Base-by-base conservation (phyloP, 306 rosid species). In the Comarum palustre region DNA sequence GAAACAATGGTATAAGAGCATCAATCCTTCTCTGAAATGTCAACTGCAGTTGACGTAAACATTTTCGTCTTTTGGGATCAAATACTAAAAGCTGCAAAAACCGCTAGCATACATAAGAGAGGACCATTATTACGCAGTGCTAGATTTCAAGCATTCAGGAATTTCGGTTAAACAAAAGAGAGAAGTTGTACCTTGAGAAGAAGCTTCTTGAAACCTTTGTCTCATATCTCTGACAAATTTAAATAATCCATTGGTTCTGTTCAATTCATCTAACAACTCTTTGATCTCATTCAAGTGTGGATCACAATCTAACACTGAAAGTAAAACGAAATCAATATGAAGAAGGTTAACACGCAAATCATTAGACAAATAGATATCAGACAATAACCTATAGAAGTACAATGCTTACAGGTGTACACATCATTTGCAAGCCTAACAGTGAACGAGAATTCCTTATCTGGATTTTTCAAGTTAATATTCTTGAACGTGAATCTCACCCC, bases 401-500 rank as follows among this genome's bases (percentile, higher is more conserved):
- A 52, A 71, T 27, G 66, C 96, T 91, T 89, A 94, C 99, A 83
- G 0, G 78, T 46, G 83, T 91, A 94, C 9, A 85, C 76, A 74
- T 88, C 82, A 60, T 84, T 81, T 54, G 87, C 91, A 78, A 81
- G 87, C 70, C 78, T 91, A 74, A 94, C 64, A 66, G 90, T 88
- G 80, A 94, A 86, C 60, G 79, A 77, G 78, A 68, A 94, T 75
- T 89, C 92, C 80, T 88, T 79, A 34, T 80, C 64, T 36, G 93
- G 88, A 79, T 87, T 81, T 63, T 78, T 83, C 38, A 24, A 1
- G 67, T 68, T 78, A 38, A 91, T 79, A 71, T 90, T 91, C 84
- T 79, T 90, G 88, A 94, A 94, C 24, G 87, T 82, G 78, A 94
- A 91, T 75, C 73, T 94, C 48, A 94, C 91, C 66, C 97, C 99